phyloP scores from a whole-genome alignment of 305 asterid species.

The Solanum chacoense region DNA sequence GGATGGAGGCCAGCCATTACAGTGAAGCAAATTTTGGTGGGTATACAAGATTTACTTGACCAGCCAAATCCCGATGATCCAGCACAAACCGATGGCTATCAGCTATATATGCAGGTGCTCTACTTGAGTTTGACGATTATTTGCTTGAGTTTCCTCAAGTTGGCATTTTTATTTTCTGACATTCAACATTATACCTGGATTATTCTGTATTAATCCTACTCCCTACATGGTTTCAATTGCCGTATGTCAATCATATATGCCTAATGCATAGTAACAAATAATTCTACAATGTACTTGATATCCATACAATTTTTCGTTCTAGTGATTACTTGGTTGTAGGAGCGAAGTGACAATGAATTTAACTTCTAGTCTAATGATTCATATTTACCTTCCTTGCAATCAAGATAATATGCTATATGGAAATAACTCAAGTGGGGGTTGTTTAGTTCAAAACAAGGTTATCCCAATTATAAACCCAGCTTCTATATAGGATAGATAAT shows the following conservation, averaged over 20 bases:
- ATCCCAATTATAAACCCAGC: not conserved
- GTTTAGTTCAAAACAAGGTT: not conserved
- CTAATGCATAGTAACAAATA: not conserved
- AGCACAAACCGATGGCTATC: conserved; percentile 61
- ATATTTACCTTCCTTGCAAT: not conserved
- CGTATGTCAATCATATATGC: not conserved
- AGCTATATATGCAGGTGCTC: conserved; percentile 17
- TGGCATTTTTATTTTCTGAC: not conserved
- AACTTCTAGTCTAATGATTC: not conserved
- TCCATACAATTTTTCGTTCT: not conserved
- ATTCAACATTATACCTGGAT: not conserved
- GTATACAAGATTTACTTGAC: conserved; percentile 59
- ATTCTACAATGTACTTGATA: not conserved
- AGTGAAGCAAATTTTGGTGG: conserved; percentile 55
- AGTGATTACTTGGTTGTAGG: not conserved
- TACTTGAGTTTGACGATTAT: not conserved
- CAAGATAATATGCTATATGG: not conserved
- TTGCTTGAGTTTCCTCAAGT: not conserved
- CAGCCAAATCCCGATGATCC: conserved; percentile 57
- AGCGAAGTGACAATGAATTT: not conserved
- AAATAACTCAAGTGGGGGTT: not conserved
- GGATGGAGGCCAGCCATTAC: conserved; percentile 73
- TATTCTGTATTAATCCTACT: not conserved
- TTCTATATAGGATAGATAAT: not conserved
- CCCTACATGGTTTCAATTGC: not conserved